Conservation (phyloP, 176 grass and related monocot genomes). For the Rhynchospora breviuscula region DNA sequence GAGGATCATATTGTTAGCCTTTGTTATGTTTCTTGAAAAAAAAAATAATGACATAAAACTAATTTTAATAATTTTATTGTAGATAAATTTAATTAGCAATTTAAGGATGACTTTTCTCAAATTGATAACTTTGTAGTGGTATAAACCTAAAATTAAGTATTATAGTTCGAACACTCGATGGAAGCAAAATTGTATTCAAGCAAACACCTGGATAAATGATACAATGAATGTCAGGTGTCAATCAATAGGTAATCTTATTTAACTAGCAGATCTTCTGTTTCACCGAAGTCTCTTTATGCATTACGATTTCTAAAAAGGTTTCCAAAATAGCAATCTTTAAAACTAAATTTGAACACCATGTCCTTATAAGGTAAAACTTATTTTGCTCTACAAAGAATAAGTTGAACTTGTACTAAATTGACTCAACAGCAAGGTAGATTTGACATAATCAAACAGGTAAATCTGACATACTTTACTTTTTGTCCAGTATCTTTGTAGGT, state of each 20-base stretch:
- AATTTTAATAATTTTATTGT: no score
- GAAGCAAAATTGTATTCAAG: no score
- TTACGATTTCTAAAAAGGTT: neutral
- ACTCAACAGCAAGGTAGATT: neutral
- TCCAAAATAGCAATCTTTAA: neutral
- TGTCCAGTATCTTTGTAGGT: neutral
- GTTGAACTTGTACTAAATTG: neutral
- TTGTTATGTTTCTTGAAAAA: no score
- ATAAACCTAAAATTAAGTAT: no score
- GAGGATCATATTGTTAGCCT: no score
- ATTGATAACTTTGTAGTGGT: no score
- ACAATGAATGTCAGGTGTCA: neutral
- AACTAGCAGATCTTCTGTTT: neutral
- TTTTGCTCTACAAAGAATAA: neutral
- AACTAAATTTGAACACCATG: neutral
- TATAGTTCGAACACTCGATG: no score
- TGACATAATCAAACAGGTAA: neutral
- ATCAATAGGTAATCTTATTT: neutral
- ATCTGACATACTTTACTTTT: neutral
- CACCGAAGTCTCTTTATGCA: neutral
- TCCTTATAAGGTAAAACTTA: neutral
- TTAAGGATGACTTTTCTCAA: no score
- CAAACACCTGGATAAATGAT: no score
- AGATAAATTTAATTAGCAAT: no score
- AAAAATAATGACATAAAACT: no score